Evolutionary conservation across 108 stramenopile species (phyloP).

Genomic region (Phaeodactylum tricornutum): DNA sequence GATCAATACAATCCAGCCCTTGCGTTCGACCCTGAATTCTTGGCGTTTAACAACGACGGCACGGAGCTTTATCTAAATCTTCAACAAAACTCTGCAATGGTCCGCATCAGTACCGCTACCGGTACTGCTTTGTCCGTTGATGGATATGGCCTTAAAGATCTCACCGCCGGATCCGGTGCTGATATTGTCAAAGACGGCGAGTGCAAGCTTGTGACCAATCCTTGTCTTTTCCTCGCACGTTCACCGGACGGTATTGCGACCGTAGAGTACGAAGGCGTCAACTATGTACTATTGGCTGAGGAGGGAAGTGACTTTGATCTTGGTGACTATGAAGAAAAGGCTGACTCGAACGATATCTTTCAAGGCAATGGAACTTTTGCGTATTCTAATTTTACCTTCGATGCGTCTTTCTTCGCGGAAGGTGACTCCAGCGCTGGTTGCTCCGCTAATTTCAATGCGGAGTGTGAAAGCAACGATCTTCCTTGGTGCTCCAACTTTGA

Average conservation of each 20-base stretch:
- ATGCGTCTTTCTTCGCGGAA: conserved; percentile 25
- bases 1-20: conserved; percentile 22
- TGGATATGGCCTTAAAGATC: conserved; percentile 29
- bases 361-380: conserved; percentile 21
- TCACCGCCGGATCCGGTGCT: conserved; percentile 16
- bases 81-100: conserved; percentile 42
- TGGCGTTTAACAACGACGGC: conserved; percentile 27
- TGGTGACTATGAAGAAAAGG: conserved; percentile 31
- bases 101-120: conserved; percentile 20
- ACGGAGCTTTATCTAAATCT: conserved; percentile 30
- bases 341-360: conserved; percentile 23
- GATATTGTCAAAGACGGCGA: conserved; percentile 40
- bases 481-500: conserved; percentile 26
- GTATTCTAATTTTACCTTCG: conserved; percentile 9
- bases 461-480: conserved; percentile 17
- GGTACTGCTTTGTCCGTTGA: conserved; percentile 13
- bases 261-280: conserved; percentile 20
- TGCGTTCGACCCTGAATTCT: conserved; percentile 31
- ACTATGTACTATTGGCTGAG: conserved; percentile 33
- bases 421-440: conserved; percentile 12
- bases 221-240: conserved; percentile 12
- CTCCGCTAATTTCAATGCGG: conserved; percentile 25
- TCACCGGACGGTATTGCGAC: conserved; percentile 29
- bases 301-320: conserved; percentile 33
- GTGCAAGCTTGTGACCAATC: conserved; percentile 18